Evolutionary conservation across 306 rosid species (phyloP).

Genomic region (Cyclanthera cordifolia): DNA sequence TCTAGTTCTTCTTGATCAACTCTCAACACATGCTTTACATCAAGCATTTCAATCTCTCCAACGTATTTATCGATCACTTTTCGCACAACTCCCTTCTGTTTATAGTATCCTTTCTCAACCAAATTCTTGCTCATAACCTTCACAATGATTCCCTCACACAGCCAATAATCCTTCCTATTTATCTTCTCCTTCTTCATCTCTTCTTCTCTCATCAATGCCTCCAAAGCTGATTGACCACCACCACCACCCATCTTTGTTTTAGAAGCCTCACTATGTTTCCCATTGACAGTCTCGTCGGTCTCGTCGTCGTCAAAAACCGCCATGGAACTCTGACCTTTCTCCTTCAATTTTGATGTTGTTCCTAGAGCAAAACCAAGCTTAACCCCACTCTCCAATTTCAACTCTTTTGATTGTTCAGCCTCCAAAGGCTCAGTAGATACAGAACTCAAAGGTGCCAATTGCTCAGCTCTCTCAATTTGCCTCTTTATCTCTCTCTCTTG

Average conservation of each 20-base stretch:
- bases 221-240: slow-evolving; percentile 46
- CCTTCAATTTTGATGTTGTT: slow-evolving; percentile 28
- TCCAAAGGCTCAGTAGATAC: slow-evolving; percentile 23
- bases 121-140: slow-evolving; percentile 83
- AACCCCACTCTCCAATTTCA: slow-evolving; percentile 49
- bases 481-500: slow-evolving; percentile 72
- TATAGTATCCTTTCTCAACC: slow-evolving; percentile 79
- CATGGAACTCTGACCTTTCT: slow-evolving; percentile 32
- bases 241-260: slow-evolving; percentile 29
- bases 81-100: slow-evolving; percentile 66
- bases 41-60: slow-evolving; percentile 81
- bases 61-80: slow-evolving; percentile 75
- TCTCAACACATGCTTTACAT: slow-evolving; percentile 72
- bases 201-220: slow-evolving; percentile 71
- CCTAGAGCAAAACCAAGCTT: slow-evolving; percentile 69
- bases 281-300: slow-evolving; percentile 27
- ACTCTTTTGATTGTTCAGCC: slow-evolving; percentile 29
- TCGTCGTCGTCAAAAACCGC: slow-evolving; percentile 53
- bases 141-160: slow-evolving; percentile 60
- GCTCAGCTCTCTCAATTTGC: slow-evolving; percentile 73
- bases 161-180: slow-evolving; percentile 82
- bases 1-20: slow-evolving; percentile 83
- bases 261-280: slow-evolving; percentile 19
- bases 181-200: slow-evolving; percentile 75
- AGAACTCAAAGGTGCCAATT: slow-evolving; percentile 21